Evolutionary conservation across 306 rosid genomes (phyloP), one percentile per base, ranked within the genome.

Genomic region (Pyrus pyrifolia): DNA sequence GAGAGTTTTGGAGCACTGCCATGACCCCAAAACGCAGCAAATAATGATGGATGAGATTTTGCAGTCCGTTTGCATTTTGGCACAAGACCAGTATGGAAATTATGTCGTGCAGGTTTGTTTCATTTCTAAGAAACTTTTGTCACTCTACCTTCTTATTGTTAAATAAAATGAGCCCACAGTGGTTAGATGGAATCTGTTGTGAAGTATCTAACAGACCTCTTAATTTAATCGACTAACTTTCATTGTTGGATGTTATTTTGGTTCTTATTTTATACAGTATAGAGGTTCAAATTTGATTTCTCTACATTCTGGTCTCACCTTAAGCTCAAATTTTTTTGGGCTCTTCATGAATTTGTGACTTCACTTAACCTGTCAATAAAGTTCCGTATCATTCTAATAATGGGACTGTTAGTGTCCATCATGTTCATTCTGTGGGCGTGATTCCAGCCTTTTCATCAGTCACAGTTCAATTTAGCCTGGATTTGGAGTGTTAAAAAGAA

Each of bases 31-130:
- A 25, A 92, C 97, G 0, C 97, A 95, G 71, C 89, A 83, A 53
- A 84, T 88, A 72, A 88, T 92, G 84, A 95, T 95, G 97, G 97
- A 89, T 82, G 98, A 95, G 80, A 90, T 95, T 80, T 77, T 92
- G 89, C 86, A 60, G 74, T 87, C 93, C 80, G 98, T 92, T 68
- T 85, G 96, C 83, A 85, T 89, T 90, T 80, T 95, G 82, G 97
- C 98, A 14, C 98, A 95, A 79, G 97, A 95, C 83, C 98, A 95
- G 78, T 95, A 95, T 84, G 98, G 98, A 38, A 95, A 95, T 75
- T 95, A 95, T 51, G 98, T 92, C 70, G 97, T 92, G 21, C 98
- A 95, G 97, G 98, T 95, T 79, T 79, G 79, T 80, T 18, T 51
- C 60, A 73, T 68, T 22, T 76, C 67, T 67, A 72, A 7, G 58